Percentiles rank a stretch among this genome's conserved stretches.
phyloP scores from a whole-genome alignment of 257 asterid genomes.

The Solanum sitiens region DNA sequence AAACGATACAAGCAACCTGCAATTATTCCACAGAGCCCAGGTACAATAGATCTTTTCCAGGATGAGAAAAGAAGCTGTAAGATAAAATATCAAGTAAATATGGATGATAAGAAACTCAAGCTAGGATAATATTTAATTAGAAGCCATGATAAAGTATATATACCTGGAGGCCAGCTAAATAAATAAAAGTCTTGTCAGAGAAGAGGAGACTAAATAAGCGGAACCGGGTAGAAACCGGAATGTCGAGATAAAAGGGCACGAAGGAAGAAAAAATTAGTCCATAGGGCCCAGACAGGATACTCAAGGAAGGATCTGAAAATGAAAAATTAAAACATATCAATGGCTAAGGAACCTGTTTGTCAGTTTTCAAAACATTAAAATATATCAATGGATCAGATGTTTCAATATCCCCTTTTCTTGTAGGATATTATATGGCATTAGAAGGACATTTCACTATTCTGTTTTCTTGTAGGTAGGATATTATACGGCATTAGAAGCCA shows the following conservation, averaged over 20 bases:
- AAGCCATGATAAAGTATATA: not conserved
- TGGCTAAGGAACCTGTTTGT: not conserved
- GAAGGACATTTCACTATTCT: not conserved
- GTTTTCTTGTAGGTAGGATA: not conserved
- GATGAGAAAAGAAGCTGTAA: slow-evolving; percentile 90
- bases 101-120: not conserved
- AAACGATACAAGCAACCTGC: slow-evolving; percentile 90
- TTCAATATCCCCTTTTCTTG: not conserved
- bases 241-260: slow-evolving; percentile 90
- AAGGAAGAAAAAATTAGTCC: slow-evolving; percentile 81
- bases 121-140: not conserved
- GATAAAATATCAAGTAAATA: not conserved
- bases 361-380: not conserved
- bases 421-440: not conserved
- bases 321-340: not conserved
- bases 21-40: slow-evolving; percentile 91
- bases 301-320: slow-evolving; percentile 70
- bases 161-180: slow-evolving; percentile 99
- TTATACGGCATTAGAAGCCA: not conserved
- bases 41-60: slow-evolving; percentile 92
- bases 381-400: not conserved
- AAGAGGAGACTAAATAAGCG: slow-evolving; percentile 66
- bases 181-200: slow-evolving; percentile 93
- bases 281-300: slow-evolving; percentile 85
- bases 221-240: slow-evolving; percentile 85